These are phyloP conservation scores for Pneumocystis wakefieldiae DNA, from an alignment of 1,139 yeast species.

Conservation along the genomic window DNA sequence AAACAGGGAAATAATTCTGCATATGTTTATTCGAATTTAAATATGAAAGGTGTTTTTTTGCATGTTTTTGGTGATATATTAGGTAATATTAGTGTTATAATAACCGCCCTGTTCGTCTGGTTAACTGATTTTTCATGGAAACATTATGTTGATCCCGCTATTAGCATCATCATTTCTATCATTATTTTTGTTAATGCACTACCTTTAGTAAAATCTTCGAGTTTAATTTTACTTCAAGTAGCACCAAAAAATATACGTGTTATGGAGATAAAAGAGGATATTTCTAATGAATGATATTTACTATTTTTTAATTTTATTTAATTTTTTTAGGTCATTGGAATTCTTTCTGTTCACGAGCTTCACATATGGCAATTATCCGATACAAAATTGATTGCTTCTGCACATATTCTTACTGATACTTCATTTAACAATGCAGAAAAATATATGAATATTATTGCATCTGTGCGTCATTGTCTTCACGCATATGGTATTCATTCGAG, in stretches of 20 bases:
- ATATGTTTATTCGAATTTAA: slow-evolving; percentile 29
- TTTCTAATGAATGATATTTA: slow-evolving; percentile 24
- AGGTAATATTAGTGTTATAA: slow-evolving; percentile 87
- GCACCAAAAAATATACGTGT: slow-evolving; percentile 75
- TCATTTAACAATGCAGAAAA: slow-evolving; percentile 28
- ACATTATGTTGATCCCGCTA: slow-evolving; percentile 69
- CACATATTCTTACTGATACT: slow-evolving; percentile 63
- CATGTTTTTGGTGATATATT: slow-evolving; percentile 94
- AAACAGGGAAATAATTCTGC: slow-evolving; percentile 13
- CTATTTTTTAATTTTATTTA: background rate
- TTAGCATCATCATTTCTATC: slow-evolving; percentile 69
- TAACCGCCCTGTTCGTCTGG: slow-evolving; percentile 86
- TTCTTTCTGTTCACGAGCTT: slow-evolving; percentile 78
- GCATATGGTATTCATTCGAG: slow-evolving; percentile 81
- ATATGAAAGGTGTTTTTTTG: slow-evolving; percentile 92
- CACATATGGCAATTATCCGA: slow-evolving; percentile 95
- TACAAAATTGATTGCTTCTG: slow-evolving; percentile 70
- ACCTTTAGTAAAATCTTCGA: slow-evolving; percentile 76
- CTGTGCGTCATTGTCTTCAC: slow-evolving; percentile 67
- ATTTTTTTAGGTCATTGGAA: slow-evolving; percentile 41
- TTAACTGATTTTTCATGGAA: slow-evolving; percentile 81
- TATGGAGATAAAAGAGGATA: slow-evolving; percentile 54
- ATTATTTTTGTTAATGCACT: slow-evolving; percentile 84
- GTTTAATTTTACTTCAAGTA: slow-evolving; percentile 80
- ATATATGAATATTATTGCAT: slow-evolving; percentile 57